Evolutionary conservation across 2,329 filamentous ascomycete genomes (phyloP), one percentile per base, ranked within the genome.

Genomic region (Fusarium redolens): DNA sequence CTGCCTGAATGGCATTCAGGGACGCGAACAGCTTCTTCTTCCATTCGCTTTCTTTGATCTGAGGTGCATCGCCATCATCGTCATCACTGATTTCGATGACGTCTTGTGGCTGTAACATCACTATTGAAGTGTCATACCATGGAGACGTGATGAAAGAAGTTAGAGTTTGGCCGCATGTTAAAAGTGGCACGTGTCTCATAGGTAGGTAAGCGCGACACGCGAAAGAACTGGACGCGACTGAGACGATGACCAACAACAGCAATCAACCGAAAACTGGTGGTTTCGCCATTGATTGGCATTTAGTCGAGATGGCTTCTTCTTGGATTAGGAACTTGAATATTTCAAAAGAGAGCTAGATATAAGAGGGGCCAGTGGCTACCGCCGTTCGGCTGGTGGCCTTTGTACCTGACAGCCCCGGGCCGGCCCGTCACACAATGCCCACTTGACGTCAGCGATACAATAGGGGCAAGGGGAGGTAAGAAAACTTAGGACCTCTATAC

Each of bases 21-120:
- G 51, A 28, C 18, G 58, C 25, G 37, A 52, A 72, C 25, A 69
- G 59, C 13, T 40, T 43, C 25, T 50, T 30, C 31, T 59, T 65
- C 67, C 65, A 69, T 28, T 35, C 35, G 9, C 4, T 30, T 50
- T 61, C 15, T 31, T 59, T 25, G 7, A 35, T 45, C 11, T 37
- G 45, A 47, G 35, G 45, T 12, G 18, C 47, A 3, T 33, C 54
- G 22, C 31, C 35, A 20, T 54, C 52, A 20, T 64, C 64, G 22
- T 68, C 52, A 25, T 66, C 54, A 9, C 28, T 43, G 8, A 61
- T 68, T 38, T 68, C 61, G 18, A 68, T 60, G 31, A 55, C 55
- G 15, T 37, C 47, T 28, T 48, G 43, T 18, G 30, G 41, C 22
- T 28, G n/a, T 22, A 56, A 22, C 54, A 61, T 55, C 25, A n/a